Evolutionary conservation across 768 basidiomycete species (phyloP), one percentile per base, ranked within the genome.

Genomic region (Boletus reticuloceps): DNA sequence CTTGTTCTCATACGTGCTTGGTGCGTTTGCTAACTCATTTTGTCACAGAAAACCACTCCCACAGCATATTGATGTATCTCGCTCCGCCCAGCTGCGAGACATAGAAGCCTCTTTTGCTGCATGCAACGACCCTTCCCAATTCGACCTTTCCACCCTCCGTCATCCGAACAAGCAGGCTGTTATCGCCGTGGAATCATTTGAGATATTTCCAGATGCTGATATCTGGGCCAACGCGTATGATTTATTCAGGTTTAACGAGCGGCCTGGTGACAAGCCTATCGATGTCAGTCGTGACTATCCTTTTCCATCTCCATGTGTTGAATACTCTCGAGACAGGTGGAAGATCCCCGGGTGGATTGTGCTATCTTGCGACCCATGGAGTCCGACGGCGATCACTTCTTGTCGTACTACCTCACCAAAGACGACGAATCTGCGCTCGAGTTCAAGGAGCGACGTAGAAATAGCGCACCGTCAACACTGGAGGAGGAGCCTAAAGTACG

Each of bases 291-390:
- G 38, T 39, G 16, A 36, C 46, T 22, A 5, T 52, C 34, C 29
- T 13, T 25, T 25, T 42, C 20, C 16, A 17, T 50, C 10, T 9
- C 10, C 5, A 6, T 37, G 27, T 46, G 39, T 37, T 32, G 59
- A 17, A 59, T 37, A 25, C 13, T 3, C 2, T 37, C 43, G 12
- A 52, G 42, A 19, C 51, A 91, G 89, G 77, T 80, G 51, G 84
- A 88, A 25, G 91, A 94, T 65, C 88, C 20, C 39, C 82, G 91
- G 27, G 64, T 93, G 54, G 90, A 93, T 65, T 92, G 91, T 66
- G 91, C 91, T 19, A 88, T 93, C 55, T 74, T 94, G 51, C 82
- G 91, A 27, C 91, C 91, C 1, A 91, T 91, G 88, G 88, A 89
- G 67, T 85, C 88, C 4, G 91, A 93, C 46, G 88, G 91, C 22